Conservation (phyloP, 805 yeast genomes). For the Starmerella floris region DNA sequence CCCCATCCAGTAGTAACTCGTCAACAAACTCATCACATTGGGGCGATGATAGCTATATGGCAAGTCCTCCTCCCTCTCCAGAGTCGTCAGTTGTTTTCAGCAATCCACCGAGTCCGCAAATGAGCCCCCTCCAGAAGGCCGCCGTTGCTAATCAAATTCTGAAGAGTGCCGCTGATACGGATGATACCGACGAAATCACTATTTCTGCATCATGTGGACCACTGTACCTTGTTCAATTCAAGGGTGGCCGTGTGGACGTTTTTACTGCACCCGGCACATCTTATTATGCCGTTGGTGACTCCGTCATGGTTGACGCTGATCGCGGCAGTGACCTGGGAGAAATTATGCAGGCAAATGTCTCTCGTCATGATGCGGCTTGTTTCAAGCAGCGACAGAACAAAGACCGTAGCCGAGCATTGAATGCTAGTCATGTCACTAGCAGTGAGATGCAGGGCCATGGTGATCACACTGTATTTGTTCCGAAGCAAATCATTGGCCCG, state of each 20-base stretch:
- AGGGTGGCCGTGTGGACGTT: constrained; percentile 67
- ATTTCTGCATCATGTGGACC: constrained; percentile 22
- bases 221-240: constrained; percentile 57
- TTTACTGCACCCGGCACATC: constrained; percentile 43
- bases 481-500: constrained; percentile 50
- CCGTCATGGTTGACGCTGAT: constrained; percentile 75
- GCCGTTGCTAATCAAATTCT: too few species aligned
- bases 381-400: constrained; percentile 53
- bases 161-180: background rate
- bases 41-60: constrained; percentile 11
- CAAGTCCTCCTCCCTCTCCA: constrained; percentile 17
- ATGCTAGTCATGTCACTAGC: background rate
- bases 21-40: constrained; percentile 2
- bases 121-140: background rate
- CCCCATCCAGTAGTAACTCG: background rate
- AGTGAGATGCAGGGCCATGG: constrained; percentile 16
- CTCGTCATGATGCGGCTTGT: constrained; percentile 53
- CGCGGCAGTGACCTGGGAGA: constrained; percentile 67
- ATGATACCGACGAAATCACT: constrained; percentile 4
- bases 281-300: constrained; percentile 38
- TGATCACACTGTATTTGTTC: constrained; percentile 44
- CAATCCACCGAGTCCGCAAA: background rate
- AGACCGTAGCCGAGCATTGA: constrained; percentile 45
- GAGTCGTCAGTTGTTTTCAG: background rate
- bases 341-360: constrained; percentile 43